These are phyloP conservation scores for Wickerhamiella musiphila DNA, from an alignment of 805 yeast species.

Conservation along the genomic window DNA sequence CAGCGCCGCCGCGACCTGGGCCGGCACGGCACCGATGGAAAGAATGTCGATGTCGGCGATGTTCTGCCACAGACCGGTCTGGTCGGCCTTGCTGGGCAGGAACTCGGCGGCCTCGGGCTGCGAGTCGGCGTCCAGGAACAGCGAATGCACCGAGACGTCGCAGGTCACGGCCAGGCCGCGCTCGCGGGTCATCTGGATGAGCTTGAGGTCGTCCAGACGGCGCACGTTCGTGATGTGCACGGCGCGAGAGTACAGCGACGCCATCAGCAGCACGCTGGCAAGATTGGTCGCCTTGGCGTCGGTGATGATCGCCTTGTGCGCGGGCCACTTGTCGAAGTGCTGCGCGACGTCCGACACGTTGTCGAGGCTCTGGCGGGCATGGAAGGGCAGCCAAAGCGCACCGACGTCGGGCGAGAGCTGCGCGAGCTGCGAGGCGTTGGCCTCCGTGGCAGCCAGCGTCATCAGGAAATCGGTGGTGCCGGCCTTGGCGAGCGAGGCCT, in stretches of 20 bases:
- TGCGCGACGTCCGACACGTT: slow-evolving; percentile 65
- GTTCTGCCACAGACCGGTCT: slow-evolving; percentile 64
- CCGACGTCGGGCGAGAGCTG: slow-evolving; percentile 53
- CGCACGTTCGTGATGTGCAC: slow-evolving; percentile 82
- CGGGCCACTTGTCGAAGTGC: slow-evolving; percentile 75
- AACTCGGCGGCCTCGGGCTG: slow-evolving; percentile 45
- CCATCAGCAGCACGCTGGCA: slow-evolving; percentile 81
- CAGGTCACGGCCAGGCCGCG: slow-evolving; percentile 73
- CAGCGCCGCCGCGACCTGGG: slow-evolving; percentile 46
- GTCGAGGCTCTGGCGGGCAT: slow-evolving; percentile 31
- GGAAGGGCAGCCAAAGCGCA: slow-evolving; percentile 66
- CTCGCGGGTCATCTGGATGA: slow-evolving; percentile 71
- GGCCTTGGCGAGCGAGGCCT: slow-evolving; percentile 33
- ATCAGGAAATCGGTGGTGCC: slow-evolving; percentile 67
- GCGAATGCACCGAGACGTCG: slow-evolving; percentile 67
- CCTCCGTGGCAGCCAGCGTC: slow-evolving; percentile 65
- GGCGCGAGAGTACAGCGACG: slow-evolving; percentile 68
- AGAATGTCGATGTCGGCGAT: slow-evolving; percentile 64
- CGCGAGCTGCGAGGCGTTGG: slow-evolving; percentile 44
- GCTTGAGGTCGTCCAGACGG: slow-evolving; percentile 60
- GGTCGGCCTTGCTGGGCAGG: slow-evolving; percentile 65
- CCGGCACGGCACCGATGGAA: slow-evolving; percentile 69
- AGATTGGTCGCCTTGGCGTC: slow-evolving; percentile 84
- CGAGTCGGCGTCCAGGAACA: slow-evolving; percentile 51
- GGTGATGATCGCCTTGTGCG: slow-evolving; percentile 65